Evolutionary conservation across 805 yeast genomes (phyloP).

Genomic region (Kregervanrija delftensis): DNA sequence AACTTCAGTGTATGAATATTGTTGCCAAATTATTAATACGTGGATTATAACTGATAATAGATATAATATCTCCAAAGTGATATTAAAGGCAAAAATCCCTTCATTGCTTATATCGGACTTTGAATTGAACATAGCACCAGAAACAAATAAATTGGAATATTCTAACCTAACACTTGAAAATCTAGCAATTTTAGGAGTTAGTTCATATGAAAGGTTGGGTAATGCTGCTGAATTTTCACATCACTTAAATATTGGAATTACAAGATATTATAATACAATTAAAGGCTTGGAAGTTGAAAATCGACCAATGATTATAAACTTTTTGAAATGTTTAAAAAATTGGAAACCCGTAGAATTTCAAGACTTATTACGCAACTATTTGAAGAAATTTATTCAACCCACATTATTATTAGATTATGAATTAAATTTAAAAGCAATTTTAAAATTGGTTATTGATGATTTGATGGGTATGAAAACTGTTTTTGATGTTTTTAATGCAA

Average conservation of each 20-base stretch:
- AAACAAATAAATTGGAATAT: neutral
- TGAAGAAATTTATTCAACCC: constrained; percentile 23
- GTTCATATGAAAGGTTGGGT: constrained; percentile 22
- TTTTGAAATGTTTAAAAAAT: constrained; percentile 25
- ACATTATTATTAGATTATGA: constrained; percentile 29
- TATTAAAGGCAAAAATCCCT: constrained; percentile 6
- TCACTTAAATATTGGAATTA: constrained; percentile 19
- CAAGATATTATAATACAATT: constrained; percentile 20
- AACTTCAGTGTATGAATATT: constrained; percentile 12
- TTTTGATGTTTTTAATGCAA: constrained; percentile 22
- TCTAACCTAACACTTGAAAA: constrained; percentile 13
- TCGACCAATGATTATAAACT: constrained; percentile 6
- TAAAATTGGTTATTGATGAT: constrained; percentile 32
- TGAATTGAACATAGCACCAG: neutral
- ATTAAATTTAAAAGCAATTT: constrained; percentile 29
- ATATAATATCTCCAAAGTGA: constrained; percentile 7
- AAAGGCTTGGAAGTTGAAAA: constrained; percentile 16
- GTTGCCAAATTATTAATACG: constrained; percentile 8
- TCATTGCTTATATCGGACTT: neutral
- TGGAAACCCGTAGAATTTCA: constrained; percentile 33
- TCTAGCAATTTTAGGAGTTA: constrained; percentile 19
- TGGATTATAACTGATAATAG: constrained; percentile 15
- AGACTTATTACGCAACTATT: constrained; percentile 17
- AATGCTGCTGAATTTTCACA: constrained; percentile 28
- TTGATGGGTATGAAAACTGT: constrained; percentile 29